Evolutionary conservation across 2,329 filamentous ascomycete genomes (phyloP), one percentile per base, ranked within the genome.

Genomic region (Ramularia endophylla): DNA sequence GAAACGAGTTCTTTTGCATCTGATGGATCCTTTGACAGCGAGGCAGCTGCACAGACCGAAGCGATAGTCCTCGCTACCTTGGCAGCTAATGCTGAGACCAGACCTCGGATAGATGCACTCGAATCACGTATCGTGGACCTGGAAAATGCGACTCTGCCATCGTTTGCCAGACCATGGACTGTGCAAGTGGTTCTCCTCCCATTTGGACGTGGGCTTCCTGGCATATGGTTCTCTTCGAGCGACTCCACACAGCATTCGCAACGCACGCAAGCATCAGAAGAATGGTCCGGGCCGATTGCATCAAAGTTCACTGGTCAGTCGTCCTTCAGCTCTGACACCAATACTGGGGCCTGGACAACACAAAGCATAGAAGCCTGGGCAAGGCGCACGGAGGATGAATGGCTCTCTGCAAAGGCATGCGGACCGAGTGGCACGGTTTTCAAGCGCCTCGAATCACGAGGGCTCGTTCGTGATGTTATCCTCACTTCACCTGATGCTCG

Each of bases 141-240:
- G 8, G 80, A 84, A 59, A 71, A 73, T 5, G 67, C 60, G 4
- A 58, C 74, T 8, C 62, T 79, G 20, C 83, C 85, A n/a, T 79
- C 82, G 0, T 68, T 69, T 19, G 63, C 65, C 30, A 71, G 76
- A 29, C 82, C 84, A 0, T 88, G 84, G 82, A 77, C 84, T 50
- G 67, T 90, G 2, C 84, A 89, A 56, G 81, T 89, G 4, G 78
- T 89, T 1, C 78, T 88, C 43, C 61, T 89, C 6, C 85, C 85
- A 1, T 90, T 86, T 59, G 74, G 74, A 4, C 62, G 66, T 30
- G 61, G 69, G n/a, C 56, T 78, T 16, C 67, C 64, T 45, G 74
- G 74, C 2, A 66, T 77, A 16, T 78, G 74, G 74, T 72, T 68
- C 40, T 64, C 68, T 7, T 57, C 64, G 7, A 43, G 59, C 61